These are phyloP conservation scores for Solanum medicagineum DNA, from an alignment of 257 asterid genomes.

Conservation along the genomic window DNA sequence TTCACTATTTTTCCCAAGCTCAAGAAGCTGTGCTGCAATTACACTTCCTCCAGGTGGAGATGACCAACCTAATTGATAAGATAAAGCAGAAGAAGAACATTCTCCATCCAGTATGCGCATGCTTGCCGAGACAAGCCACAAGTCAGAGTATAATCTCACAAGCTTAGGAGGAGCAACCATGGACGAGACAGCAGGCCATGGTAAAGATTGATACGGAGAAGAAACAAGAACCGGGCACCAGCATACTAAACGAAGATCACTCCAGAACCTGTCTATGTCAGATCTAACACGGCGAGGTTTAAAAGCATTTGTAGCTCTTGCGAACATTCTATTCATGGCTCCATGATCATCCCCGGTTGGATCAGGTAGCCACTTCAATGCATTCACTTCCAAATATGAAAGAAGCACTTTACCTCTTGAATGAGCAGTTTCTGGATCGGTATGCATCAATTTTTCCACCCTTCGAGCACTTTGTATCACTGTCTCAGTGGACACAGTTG, in stretches of 20 bases:
- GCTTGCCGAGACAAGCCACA: constrained; percentile 98
- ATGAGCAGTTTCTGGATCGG: constrained; percentile 47
- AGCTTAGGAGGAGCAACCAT: constrained; percentile 94
- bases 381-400: constrained; percentile 83
- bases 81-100: constrained; percentile 78
- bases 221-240: constrained; percentile 92
- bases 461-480: constrained; percentile 74
- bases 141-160: constrained; percentile 58
- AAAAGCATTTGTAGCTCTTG: constrained; percentile 58
- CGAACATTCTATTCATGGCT: constrained; percentile 51
- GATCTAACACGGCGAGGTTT: constrained; percentile 53
- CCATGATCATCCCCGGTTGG: constrained; percentile 35
- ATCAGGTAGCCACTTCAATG: constrained; percentile 73
- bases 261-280: constrained; percentile 84
- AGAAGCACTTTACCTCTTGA: constrained; percentile 78
- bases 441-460: constrained; percentile 59
- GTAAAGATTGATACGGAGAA: constrained; percentile 62
- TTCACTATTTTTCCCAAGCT: constrained; percentile 93
- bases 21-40: constrained; percentile 94
- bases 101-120: constrained; percentile 95
- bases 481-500: constrained; percentile 67
- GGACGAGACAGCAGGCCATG: constrained; percentile 86
- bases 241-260: constrained; percentile 71
- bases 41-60: constrained; percentile 89
- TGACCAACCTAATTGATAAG: constrained; percentile 86